phyloP scores from a whole-genome alignment of 768 basidiomycete species.

The Pulveroboletus ravenelii region DNA sequence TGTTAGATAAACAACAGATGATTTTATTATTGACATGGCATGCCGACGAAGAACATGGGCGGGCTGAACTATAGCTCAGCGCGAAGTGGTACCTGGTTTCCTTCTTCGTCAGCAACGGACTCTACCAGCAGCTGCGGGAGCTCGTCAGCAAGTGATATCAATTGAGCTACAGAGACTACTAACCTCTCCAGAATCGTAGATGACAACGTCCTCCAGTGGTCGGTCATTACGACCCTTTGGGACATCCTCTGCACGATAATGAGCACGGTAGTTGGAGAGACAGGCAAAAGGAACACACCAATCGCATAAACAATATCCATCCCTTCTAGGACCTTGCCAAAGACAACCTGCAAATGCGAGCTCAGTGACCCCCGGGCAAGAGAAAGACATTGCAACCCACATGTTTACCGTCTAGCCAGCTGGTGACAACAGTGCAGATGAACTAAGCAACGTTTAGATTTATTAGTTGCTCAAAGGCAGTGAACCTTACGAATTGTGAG shows the following conservation, averaged over 20 bases:
- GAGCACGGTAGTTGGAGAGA: constrained; percentile 2
- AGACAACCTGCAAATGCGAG: constrained; percentile 65
- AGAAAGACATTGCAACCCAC: constrained; percentile 37
- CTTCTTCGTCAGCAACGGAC: constrained; percentile 51
- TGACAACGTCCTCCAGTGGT: constrained; percentile 72
- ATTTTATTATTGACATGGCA: constrained; percentile 48
- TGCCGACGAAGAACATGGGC: constrained; percentile 30
- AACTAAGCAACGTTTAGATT: constrained; percentile 49
- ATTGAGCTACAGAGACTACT: constrained; percentile 18
- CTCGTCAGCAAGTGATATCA: constrained; percentile 9
- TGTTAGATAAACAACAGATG: constrained; percentile 46
- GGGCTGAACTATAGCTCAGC: constrained; percentile 80
- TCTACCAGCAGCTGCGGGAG: constrained; percentile 48
- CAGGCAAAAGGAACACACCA: constrained; percentile 42
- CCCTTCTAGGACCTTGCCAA: constrained; percentile 88
- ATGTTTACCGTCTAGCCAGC: constrained; percentile 90
- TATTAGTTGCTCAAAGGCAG: not conserved
- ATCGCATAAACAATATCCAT: constrained; percentile 81
- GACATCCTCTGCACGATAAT: constrained; percentile 59
- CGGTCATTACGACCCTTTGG: constrained; percentile 66
- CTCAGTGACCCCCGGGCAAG: not conserved
- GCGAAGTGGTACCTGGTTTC: constrained; percentile 88
- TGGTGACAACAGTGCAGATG: constrained; percentile 82
- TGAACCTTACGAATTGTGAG: constrained; percentile 75
- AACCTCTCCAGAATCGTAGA: constrained; percentile 88